Percentiles rank a stretch among this genome's conserved stretches.
Conservation (phyloP, 768 basidiomycete genomes). For the Chalciporus pseudorubinellus region DNA sequence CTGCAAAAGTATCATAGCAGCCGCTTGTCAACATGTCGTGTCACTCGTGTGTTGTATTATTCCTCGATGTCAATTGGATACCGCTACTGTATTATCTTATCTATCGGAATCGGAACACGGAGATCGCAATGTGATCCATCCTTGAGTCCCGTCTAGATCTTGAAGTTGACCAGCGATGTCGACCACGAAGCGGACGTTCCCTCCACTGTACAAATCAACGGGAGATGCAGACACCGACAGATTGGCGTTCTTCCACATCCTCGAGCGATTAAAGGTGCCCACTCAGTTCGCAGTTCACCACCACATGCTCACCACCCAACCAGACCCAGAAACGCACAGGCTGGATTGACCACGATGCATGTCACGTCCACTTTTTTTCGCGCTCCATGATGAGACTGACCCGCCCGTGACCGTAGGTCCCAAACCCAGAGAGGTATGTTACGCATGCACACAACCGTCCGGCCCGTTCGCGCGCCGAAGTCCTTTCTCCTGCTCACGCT, state of each 20-base stretch:
- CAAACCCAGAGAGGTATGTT: conserved; percentile 73
- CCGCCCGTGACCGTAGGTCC: conserved; percentile 50
- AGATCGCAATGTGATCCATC: conserved; percentile 7
- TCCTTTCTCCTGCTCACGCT: background rate
- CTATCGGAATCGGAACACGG: conserved; percentile 26
- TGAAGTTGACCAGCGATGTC: conserved; percentile 5
- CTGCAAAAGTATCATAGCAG: conserved; percentile 29
- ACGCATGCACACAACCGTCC: background rate
- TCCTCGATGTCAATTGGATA: background rate
- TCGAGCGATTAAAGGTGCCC: conserved; percentile 83
- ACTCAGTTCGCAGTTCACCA: background rate
- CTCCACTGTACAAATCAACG: conserved; percentile 54
- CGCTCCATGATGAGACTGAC: background rate
- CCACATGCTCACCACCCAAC: conserved; percentile 1
- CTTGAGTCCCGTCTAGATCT: too few species aligned
- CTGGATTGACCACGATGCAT: conserved; percentile 77
- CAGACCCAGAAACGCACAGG: conserved; percentile 96
- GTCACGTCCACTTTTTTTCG: background rate
- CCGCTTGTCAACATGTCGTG: background rate
- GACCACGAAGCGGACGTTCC: conserved; percentile 45
- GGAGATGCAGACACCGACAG: conserved; percentile 61
- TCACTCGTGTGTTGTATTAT: background rate
- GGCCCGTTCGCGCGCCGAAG: background rate
- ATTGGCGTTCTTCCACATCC: conserved; percentile 86
- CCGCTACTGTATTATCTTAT: conserved; percentile 27